These are phyloP conservation scores for Penicillium subrubescens DNA, from an alignment of 495 filamentous ascomycete species.

Conservation along the genomic window DNA sequence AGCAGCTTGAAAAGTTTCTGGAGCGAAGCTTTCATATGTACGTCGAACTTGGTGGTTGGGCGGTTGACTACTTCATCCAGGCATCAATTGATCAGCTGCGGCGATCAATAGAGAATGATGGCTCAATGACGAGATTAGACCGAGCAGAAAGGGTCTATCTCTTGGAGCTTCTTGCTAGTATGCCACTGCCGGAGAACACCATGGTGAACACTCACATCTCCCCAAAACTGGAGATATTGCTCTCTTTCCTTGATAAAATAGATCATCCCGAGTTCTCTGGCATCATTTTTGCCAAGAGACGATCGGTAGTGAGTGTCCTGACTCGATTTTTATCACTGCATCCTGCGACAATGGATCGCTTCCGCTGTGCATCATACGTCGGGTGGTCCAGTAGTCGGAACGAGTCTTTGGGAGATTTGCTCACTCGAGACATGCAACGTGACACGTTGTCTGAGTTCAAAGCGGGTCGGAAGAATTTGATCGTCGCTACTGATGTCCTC, in stretches of 20 bases:
- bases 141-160: constrained; percentile 65
- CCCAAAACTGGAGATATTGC: constrained; percentile 54
- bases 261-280: constrained; percentile 57
- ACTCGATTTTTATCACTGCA: constrained; percentile 65
- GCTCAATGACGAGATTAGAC: constrained; percentile 40
- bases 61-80: constrained; percentile 70
- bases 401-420: constrained; percentile 62
- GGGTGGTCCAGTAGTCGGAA: constrained; percentile 64
- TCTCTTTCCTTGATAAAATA: constrained; percentile 53
- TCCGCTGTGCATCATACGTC: constrained; percentile 64
- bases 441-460: constrained; percentile 70
- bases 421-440: constrained; percentile 54
- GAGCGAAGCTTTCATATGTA: constrained; percentile 45
- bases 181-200: constrained; percentile 36
- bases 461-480: constrained; percentile 68
- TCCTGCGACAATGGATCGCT: constrained; percentile 56
- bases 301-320: constrained; percentile 69
- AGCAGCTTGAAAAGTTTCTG: constrained; percentile 63
- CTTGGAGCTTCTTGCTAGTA: constrained; percentile 45
- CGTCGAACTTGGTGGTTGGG: constrained; percentile 73
- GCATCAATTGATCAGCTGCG: constrained; percentile 55
- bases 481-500: constrained; percentile 81
- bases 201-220: constrained; percentile 39
- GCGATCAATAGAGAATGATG: constrained; percentile 32
- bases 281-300: constrained; percentile 77